Base-by-base conservation (phyloP, 805 yeast genomes). In the Martiniozyma abietophila region DNA sequence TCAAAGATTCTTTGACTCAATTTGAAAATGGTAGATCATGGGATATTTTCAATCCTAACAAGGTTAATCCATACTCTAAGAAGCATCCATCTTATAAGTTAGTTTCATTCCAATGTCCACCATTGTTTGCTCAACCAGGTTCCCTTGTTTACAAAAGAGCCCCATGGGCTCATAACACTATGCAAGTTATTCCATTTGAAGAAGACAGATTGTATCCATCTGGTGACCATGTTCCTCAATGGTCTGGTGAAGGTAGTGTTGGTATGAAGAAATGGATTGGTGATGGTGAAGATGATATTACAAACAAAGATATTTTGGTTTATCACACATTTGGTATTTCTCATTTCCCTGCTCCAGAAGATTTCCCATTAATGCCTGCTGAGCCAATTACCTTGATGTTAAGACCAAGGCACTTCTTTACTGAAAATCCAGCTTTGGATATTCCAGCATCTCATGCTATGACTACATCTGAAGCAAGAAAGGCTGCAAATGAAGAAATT, bases 271-370 rank as follows among this genome's bases (percentile, higher is more conserved):
- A 69, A 44, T 76, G 84, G 84, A 59, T 72, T 41, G 80, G 76
- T 36, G 76, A 76, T 47, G 80, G 80, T 39, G 32, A 57, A 6
- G 82, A 66, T 37, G 53, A 54, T 15, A 62, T 76, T 49, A 80
- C 73, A 45, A 67, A 76, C 62, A 76, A 83, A 25, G 92, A 82
- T 54, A 69, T 81, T 41, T 69, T 81, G 34, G 61, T 77, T 49
- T 82, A 75, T 76, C 88, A 81, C 59, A 81, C 89, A 19, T 81
- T 82, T 50, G 92, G 92, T 50, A 73, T 81, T 46, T 76, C 89
- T 22, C 94, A 81, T 56, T 77, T 80, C 72, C 94, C 94, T 40
- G 78, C 88, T 10, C 89, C 92, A 40, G 92, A 81, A 63, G 94
- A 81, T 58, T 81, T 80, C 78, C 92, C 92, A 38, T 71, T 81